Base-by-base conservation (phyloP, 129 eudicot species). In the Oenanthe sinensis region DNA sequence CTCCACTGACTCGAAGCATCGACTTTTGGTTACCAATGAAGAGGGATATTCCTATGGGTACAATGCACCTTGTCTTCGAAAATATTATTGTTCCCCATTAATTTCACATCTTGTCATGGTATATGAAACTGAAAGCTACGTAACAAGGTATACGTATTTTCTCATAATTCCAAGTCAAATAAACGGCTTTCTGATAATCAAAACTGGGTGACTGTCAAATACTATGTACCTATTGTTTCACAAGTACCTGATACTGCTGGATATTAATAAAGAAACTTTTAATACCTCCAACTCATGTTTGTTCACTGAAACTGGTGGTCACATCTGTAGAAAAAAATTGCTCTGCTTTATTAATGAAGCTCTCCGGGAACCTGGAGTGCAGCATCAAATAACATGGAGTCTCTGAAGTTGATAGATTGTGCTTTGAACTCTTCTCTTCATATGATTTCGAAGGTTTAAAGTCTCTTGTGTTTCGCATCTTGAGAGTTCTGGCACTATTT, bases 261-360 rank as follows among this genome's bases (percentile, higher is more conserved):
- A 52, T 20, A 17, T 52, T 4, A 52, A 20, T 5, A 52, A 52
- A 17, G 8, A 5, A 19, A 17, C 60, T 52, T 52, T 19, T 17
- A 17, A 17, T 52, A 9, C 9, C 5, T 52, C 26, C 24, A 20
- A 58, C 65, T 58, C 28, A 22, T 60, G 68, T 60, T n/a, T 60
- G 15, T 60, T 60, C 33, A 60, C 33, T 24, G 33, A n/a, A n/a
- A 60, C 68, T 60, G 36, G 15, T 60, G 39, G 30, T 46, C 36
- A 46, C 10, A 52, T 86, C 91, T 55, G 93, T 84, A n/a, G 96
- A 78, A 77, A 95, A 95, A 83, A 95, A 95, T 80, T 82, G 81
- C 86, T 95, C 96, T 8, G 95, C 97, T 78, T 82, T 86, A 36
- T 81, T 83, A 16, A 95, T 85, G 65, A 95, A 88, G 83, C 90